Evolutionary conservation across 352 stramenopile genomes (phyloP).

Genomic region (Peronospora belbahrii): DNA sequence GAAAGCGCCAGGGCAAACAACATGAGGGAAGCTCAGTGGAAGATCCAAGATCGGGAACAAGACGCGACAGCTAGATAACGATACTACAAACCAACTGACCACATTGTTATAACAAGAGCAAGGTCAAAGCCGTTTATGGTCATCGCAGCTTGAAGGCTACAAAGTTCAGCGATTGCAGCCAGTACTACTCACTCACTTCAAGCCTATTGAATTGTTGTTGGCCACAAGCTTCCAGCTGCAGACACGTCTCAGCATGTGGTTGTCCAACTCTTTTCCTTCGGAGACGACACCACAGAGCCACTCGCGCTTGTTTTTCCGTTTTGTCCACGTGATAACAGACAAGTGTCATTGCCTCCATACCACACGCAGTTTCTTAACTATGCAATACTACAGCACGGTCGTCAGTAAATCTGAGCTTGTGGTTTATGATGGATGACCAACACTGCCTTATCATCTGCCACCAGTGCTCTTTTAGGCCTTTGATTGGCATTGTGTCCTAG

Average conservation of each 20-base stretch:
- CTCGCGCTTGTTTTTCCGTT: no score
- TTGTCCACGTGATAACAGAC: background rate
- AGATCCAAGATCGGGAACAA: background rate
- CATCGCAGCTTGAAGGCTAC: conserved; percentile 2
- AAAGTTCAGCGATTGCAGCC: conserved; percentile 13
- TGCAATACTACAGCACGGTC: no score
- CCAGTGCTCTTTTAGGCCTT: no score
- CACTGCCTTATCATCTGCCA: no score
- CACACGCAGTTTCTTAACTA: background rate
- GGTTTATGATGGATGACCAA: no score
- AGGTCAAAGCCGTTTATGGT: conserved; percentile 6
- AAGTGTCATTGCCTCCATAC: background rate
- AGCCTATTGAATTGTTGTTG: conserved; percentile 3
- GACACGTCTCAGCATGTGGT: conserved; percentile 3
- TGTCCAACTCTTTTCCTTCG: background rate
- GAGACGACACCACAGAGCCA: background rate
- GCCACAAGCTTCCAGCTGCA: conserved; percentile 2
- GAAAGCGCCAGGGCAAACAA: no score
- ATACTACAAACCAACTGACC: conserved; percentile 7
- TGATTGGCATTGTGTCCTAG: no score
- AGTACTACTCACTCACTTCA: conserved; percentile 4
- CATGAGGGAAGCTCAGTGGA: no score
- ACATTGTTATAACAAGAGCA: conserved; percentile 18
- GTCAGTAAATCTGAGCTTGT: no score
- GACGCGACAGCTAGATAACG: background rate